Evolutionary conservation across 345 rosid genomes (phyloP).

Genomic region (Lumnitzera racemosa): DNA sequence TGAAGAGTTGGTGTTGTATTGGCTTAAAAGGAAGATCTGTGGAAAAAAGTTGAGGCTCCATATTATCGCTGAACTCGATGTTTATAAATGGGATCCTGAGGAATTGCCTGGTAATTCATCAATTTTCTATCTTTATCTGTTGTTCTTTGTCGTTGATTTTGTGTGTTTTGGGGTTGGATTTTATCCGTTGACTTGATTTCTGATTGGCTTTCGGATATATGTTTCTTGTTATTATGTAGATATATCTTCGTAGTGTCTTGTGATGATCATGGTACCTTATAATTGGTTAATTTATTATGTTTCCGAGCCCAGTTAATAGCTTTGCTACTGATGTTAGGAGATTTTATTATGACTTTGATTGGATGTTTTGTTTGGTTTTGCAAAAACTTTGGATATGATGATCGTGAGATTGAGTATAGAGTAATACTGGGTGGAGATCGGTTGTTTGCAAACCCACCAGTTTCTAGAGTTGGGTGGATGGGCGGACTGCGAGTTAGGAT

Average conservation of each 20-base stretch:
- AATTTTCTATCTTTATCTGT: not conserved
- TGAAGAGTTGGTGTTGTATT: conserved; percentile 72
- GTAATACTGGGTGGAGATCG: no score
- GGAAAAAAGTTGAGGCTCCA: conserved; percentile 38
- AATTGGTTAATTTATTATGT: no score
- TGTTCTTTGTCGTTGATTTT: not conserved
- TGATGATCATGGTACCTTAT: no score
- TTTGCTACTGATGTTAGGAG: no score
- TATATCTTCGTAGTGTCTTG: not conserved
- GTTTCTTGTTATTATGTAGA: not conserved
- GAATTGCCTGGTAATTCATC: conserved; percentile 63
- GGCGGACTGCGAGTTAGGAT: no score
- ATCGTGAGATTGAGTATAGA: no score
- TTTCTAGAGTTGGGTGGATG: no score
- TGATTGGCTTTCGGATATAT: not conserved
- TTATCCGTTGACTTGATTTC: not conserved
- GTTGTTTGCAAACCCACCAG: no score
- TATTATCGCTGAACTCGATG: conserved; percentile 69
- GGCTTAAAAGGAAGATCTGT: conserved; percentile 79
- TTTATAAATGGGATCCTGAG: conserved; percentile 92
- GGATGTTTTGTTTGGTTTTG: no score
- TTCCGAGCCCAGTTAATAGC: no score
- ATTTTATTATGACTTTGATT: no score
- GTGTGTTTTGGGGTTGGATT: not conserved
- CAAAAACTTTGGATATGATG: no score